phyloP scores from a whole-genome alignment of 163 green algal species.

The Chlamydomonas reinhardtii region DNA sequence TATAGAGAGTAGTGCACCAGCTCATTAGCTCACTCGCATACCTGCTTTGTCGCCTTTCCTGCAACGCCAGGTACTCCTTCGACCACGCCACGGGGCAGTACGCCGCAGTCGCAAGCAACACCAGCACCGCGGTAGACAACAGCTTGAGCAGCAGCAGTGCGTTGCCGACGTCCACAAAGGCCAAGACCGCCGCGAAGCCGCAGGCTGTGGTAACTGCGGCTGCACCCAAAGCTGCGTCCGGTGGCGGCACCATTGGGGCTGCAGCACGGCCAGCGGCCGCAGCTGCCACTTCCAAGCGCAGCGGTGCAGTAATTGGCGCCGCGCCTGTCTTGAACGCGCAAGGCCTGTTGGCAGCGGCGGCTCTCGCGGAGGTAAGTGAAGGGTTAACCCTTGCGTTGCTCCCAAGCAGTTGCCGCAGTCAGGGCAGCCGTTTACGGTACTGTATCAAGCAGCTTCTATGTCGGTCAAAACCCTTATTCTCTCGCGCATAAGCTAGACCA shows the following conservation, averaged over 20 bases:
- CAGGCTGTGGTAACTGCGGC: not conserved
- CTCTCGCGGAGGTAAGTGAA: conserved; percentile 56
- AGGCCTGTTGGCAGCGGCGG: conserved; percentile 63
- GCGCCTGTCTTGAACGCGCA: conserved; percentile 68
- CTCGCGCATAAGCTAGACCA: no score
- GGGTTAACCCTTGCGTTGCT: no score
- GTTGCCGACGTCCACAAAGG: not conserved
- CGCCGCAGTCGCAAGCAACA: conserved; percentile 34
- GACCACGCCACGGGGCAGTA: conserved; percentile 70
- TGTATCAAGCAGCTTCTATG: not conserved
- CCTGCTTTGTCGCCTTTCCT: not conserved
- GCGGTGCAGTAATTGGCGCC: conserved; percentile 69
- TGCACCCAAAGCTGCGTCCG: not conserved
- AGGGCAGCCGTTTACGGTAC: no score
- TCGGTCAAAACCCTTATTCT: no score
- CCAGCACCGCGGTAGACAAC: not conserved
- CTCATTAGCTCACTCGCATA: not conserved
- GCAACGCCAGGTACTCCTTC: conserved; percentile 59
- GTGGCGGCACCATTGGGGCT: not conserved
- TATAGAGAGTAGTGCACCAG: no score
- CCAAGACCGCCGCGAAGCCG: conserved; percentile 4
- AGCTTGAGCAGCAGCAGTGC: conserved; percentile 17
- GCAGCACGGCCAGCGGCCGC: not conserved
- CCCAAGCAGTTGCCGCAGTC: no score
- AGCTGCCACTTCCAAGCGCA: conserved; percentile 9